Percentiles rank a stretch among this genome's conserved stretches.
Conservation (phyloP, 2,329 filamentous ascomycete genomes). For the Microcyclospora pomicola region DNA sequence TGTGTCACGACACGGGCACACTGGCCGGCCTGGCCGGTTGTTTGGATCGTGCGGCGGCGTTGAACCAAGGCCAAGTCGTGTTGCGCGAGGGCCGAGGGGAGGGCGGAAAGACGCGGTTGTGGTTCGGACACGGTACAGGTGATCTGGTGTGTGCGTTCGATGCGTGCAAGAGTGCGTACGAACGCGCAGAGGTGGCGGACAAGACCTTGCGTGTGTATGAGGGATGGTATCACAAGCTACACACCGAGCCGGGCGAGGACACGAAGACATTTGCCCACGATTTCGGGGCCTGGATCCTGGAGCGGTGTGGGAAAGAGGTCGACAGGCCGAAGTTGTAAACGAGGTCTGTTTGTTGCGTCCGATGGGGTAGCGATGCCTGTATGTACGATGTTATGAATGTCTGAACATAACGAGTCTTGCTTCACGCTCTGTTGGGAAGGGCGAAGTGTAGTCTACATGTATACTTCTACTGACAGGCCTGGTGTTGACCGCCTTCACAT, state of each 20-base stretch:
- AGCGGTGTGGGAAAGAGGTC: slow-evolving; percentile 7
- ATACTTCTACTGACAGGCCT: too few relatives aligned
- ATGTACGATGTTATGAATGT: too few relatives aligned
- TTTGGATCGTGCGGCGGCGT: slow-evolving; percentile 54
- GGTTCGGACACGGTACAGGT: slow-evolving; percentile 61
- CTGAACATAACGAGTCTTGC: too few relatives aligned
- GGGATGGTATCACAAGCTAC: slow-evolving; percentile 60
- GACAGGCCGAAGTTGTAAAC: background rate
- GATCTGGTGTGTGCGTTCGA: slow-evolving; percentile 57
- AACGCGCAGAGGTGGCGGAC: slow-evolving; percentile 45
- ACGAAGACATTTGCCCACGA: slow-evolving; percentile 21
- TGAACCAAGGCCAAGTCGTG: slow-evolving; percentile 43
- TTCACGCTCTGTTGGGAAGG: too few relatives aligned
- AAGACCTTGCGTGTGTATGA: slow-evolving; percentile 60
- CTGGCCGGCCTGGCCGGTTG: slow-evolving; percentile 66
- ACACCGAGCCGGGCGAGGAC: slow-evolving; percentile 24
- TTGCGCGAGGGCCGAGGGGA: slow-evolving; percentile 30
- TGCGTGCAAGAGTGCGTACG: slow-evolving; percentile 51
- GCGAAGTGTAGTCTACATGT: too few relatives aligned
- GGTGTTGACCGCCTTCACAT: too few relatives aligned
- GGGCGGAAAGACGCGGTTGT: slow-evolving; percentile 48
- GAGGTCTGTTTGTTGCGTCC: too few relatives aligned
- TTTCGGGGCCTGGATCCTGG: slow-evolving; percentile 23
- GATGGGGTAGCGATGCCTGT: too few relatives aligned
- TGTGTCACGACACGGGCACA: slow-evolving; percentile 75